Evolutionary conservation across 495 filamentous ascomycete species (phyloP), one percentile per base, ranked within the genome.

Genomic region (Aspergillus diversus): DNA sequence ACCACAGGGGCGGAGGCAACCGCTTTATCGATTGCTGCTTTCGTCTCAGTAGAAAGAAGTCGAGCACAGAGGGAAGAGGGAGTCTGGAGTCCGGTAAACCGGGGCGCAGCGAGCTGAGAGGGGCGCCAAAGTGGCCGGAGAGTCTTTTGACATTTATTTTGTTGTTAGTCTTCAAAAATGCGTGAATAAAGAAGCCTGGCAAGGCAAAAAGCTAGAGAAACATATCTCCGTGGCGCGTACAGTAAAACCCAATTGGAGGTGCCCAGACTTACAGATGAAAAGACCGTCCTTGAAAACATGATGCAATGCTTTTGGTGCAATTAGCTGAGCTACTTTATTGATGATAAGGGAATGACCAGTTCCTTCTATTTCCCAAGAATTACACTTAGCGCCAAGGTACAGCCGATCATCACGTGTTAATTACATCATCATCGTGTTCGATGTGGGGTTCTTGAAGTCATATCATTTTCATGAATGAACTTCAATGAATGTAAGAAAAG

Each of bases 1-100:
- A 99, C 95, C 0, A 99, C 94, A 5, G 93, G 94, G 9, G 92
- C 88, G 2, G 92, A 90, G 31, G 73, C 78, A 17, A 98, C 86
- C 8, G 93, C 93, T 73, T 92, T 90, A 70, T 97, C 90, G 64
- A 99, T 97, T 5, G 93, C 92, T 33, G 84, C 74, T 60, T 79
- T 83, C 21, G 89, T 93, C 65, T 92, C 86, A 33, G 86, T 81
- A 12, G 95, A 97, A 42, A 99, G 83, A 16, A 89, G 79, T 17
- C 93, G 89, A 43, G 84, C 70, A 57, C 80, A 72, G 47, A 77
- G 66, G 53, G 66, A 56, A 12, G 75, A 77, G 16, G 77, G 74
- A 13, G 72, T 53, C 37, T 62, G 68, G 58, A 72, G 70, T 55
- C 70, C 73, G 35, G 69, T 53, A 54, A 74, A 57, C 42, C 53